phyloP scores from a whole-genome alignment of 2,329 filamentous ascomycete genomes.

The Metarhizium sp. region DNA sequence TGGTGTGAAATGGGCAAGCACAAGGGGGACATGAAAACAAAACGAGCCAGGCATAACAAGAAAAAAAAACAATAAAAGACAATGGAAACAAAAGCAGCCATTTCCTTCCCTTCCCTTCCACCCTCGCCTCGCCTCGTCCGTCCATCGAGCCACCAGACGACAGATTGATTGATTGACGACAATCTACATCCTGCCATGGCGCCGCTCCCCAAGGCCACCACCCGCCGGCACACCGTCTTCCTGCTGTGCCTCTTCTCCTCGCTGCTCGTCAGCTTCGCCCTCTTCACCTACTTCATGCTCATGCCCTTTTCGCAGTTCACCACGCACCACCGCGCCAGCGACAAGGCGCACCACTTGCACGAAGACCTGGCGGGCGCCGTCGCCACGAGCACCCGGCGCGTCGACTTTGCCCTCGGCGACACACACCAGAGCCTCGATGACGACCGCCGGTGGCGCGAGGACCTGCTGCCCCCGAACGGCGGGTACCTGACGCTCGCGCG shows the following conservation, averaged over 20 bases:
- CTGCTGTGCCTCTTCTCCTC: constrained; percentile 4
- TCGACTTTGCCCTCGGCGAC: background rate
- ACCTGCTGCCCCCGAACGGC: background rate
- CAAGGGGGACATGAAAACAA: no score
- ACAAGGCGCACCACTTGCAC: background rate
- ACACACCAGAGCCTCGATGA: background rate
- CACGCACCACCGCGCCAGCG: background rate
- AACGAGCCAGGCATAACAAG: no score
- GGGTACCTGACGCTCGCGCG: background rate
- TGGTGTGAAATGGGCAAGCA: no score
- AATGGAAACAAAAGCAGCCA: no score
- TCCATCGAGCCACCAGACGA: background rate
- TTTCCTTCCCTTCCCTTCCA: no score
- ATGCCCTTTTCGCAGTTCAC: constrained; percentile 5
- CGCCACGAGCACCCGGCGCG: background rate
- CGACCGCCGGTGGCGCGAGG: background rate
- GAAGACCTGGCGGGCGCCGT: background rate
- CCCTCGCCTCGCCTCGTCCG: no score
- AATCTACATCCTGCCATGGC: no score
- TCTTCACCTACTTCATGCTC: constrained; percentile 7
- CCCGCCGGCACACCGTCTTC: constrained; percentile 2
- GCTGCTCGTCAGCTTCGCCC: constrained; percentile 2
- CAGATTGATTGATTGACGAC: background rate
- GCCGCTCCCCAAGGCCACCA: constrained; percentile 1
- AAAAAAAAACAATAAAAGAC: no score